Conservation (phyloP, 2,329 filamentous ascomycete species). For the Pyrenophora graminea region DNA sequence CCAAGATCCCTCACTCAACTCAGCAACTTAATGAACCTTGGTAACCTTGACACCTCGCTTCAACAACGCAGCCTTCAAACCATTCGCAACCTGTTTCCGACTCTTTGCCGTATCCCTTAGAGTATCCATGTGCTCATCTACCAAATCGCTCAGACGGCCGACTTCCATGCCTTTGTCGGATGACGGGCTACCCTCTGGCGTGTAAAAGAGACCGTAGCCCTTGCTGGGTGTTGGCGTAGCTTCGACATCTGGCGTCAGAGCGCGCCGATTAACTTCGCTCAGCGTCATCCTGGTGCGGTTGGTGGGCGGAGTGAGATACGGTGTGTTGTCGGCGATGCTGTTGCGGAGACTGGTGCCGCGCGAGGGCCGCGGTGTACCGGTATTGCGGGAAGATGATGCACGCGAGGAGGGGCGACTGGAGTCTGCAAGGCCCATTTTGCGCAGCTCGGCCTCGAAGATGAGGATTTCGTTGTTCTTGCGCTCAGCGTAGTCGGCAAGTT, state of each 20-base stretch:
- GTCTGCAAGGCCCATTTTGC: slow-evolving; percentile 59
- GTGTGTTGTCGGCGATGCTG: slow-evolving; percentile 27
- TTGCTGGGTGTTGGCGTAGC: slow-evolving; percentile 30
- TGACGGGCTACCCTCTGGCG: slow-evolving; percentile 34
- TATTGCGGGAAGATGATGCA: slow-evolving; percentile 21
- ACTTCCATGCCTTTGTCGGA: slow-evolving; percentile 30
- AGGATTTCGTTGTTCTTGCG: slow-evolving; percentile 90
- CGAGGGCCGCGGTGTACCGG: slow-evolving; percentile 24
- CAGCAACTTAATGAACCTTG: slow-evolving; percentile 15
- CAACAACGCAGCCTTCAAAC: slow-evolving; percentile 44
- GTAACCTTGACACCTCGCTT: slow-evolving; percentile 39
- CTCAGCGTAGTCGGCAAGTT: slow-evolving; percentile 92
- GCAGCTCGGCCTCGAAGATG: slow-evolving; percentile 84
- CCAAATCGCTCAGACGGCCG: slow-evolving; percentile 46
- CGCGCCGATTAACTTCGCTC: slow-evolving; percentile 33
- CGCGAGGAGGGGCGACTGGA: slow-evolving; percentile 27
- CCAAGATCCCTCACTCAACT: too few species aligned
- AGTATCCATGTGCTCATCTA: slow-evolving; percentile 47
- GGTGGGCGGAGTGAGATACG: slow-evolving; percentile 46
- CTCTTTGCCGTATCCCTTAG: slow-evolving; percentile 41
- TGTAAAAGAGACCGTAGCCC: slow-evolving; percentile 44
- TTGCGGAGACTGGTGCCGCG: slow-evolving; percentile 20
- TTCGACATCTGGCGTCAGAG: slow-evolving; percentile 38
- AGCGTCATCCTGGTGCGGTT: slow-evolving; percentile 40
- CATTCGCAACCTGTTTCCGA: slow-evolving; percentile 47